Evolutionary conservation across 805 yeast species (phyloP).

Genomic region (Tetrapisispora namnaoensis): DNA sequence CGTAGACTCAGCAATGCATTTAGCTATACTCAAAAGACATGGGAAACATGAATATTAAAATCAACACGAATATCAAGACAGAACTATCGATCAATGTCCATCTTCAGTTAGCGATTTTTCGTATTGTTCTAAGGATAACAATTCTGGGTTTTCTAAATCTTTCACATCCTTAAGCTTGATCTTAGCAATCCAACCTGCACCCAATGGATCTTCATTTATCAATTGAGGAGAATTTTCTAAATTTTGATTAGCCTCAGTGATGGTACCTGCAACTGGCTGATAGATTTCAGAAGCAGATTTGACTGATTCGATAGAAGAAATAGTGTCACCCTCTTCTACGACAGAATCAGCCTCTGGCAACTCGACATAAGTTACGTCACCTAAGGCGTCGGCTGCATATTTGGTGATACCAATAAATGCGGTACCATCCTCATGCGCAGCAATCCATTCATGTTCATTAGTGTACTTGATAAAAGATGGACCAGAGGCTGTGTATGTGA

Average conservation of each 20-base stretch:
- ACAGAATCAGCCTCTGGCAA: slow-evolving; percentile 63
- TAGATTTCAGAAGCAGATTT: slow-evolving; percentile 91
- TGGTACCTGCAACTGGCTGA: slow-evolving; percentile 72
- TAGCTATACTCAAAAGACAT: too few species aligned
- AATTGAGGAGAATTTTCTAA: slow-evolving; percentile 66
- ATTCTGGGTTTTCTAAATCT: slow-evolving; percentile 37
- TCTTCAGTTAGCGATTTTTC: slow-evolving; percentile 48
- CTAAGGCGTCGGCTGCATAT: slow-evolving; percentile 93
- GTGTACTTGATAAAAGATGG: slow-evolving; percentile 53
- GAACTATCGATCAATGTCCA: slow-evolving; percentile 10
- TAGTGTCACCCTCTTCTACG: slow-evolving; percentile 62
- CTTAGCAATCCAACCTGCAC: slow-evolving; percentile 88
- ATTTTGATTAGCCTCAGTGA: slow-evolving; percentile 58
- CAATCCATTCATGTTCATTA: slow-evolving; percentile 91
- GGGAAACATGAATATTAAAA: too few species aligned
- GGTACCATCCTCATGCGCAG: slow-evolving; percentile 70
- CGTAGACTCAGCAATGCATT: too few species aligned
- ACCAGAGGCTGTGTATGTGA: slow-evolving; percentile 24
- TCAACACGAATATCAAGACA: too few species aligned
- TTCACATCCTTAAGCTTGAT: slow-evolving; percentile 44
- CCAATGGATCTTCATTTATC: slow-evolving; percentile 84
- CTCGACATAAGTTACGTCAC: slow-evolving; percentile 93
- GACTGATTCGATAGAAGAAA: slow-evolving; percentile 92
- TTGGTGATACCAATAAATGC: slow-evolving; percentile 89
- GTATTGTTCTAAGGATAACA: slow-evolving; percentile 49